Evolutionary conservation across 352 stramenopile genomes (phyloP).

Genomic region (Pythium biforme): DNA sequence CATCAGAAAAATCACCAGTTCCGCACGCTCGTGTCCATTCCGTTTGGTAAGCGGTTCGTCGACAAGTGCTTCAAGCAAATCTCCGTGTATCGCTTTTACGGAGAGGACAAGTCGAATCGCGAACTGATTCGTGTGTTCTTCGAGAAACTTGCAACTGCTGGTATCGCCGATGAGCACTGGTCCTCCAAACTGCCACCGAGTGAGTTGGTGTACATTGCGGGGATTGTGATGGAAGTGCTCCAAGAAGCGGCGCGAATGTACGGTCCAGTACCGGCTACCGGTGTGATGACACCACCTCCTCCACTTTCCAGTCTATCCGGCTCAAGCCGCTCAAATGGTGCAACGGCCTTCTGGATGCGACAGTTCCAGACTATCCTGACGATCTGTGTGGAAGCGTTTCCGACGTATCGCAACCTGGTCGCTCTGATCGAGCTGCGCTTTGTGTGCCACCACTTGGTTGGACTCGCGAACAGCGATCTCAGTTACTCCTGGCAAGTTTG

Average conservation of each 20-base stretch:
- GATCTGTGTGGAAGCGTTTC: slow-evolving; percentile 69
- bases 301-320: slow-evolving; percentile 19
- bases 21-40: slow-evolving; percentile 63
- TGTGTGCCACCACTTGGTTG: slow-evolving; percentile 75
- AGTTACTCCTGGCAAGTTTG: slow-evolving; percentile 79
- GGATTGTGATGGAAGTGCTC: slow-evolving; percentile 65
- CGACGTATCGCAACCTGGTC: slow-evolving; percentile 58
- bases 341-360: slow-evolving; percentile 74
- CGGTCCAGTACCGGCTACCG: slow-evolving; percentile 32
- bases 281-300: slow-evolving; percentile 29
- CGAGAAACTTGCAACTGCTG: slow-evolving; percentile 73
- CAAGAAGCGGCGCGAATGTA: slow-evolving; percentile 76
- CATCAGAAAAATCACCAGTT: slow-evolving; percentile 76
- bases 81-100: slow-evolving; percentile 59
- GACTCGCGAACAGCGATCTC: slow-evolving; percentile 56
- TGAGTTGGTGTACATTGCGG: slow-evolving; percentile 58
- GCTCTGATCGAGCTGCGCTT: slow-evolving; percentile 80
- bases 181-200: slow-evolving; percentile 32
- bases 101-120: slow-evolving; percentile 71
- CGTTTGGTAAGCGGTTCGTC: slow-evolving; percentile 62
- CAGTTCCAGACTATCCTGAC: slow-evolving; percentile 75
- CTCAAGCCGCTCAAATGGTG: slow-evolving; percentile 42
- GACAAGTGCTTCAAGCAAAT: slow-evolving; percentile 75
- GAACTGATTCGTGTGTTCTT: slow-evolving; percentile 78
- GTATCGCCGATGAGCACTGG: slow-evolving; percentile 66